These are phyloP conservation scores for Lasiosphaeria miniovina DNA, from an alignment of 495 filamentous ascomycete species.

Conservation along the genomic window DNA sequence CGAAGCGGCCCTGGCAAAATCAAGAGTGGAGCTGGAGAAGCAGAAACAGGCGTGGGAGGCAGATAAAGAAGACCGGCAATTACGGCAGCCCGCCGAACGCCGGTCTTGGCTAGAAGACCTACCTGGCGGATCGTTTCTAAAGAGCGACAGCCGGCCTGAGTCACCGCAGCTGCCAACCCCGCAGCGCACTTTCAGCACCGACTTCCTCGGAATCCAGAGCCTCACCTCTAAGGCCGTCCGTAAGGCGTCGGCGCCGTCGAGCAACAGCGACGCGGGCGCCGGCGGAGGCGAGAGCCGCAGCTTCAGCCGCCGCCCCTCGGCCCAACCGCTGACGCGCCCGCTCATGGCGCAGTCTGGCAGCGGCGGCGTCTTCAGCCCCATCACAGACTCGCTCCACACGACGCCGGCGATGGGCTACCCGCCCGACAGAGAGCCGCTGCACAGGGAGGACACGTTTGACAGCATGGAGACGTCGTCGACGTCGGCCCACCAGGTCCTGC, in stretches of 20 bases:
- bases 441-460: constrained; percentile 65
- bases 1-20: constrained; percentile 57
- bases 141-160: constrained; percentile 43
- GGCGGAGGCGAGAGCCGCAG: constrained; percentile 23
- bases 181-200: constrained; percentile 46
- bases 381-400: constrained; percentile 27
- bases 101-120: constrained; percentile 68
- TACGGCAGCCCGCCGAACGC: constrained; percentile 67
- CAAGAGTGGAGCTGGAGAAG: constrained; percentile 43
- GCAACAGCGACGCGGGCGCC: constrained; percentile 39
- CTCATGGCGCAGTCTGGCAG: constrained; percentile 12
- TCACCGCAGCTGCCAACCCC: constrained; percentile 43
- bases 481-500: constrained; percentile 70
- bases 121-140: constrained; percentile 32
- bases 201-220: constrained; percentile 43
- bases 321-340: constrained; percentile 33
- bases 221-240: constrained; percentile 38
- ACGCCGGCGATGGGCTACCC: constrained; percentile 50
- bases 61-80: constrained; percentile 60
- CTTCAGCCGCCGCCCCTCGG: constrained; percentile 37
- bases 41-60: constrained; percentile 61
- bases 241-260: constrained; percentile 45
- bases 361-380: constrained; percentile 35
- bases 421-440: constrained; percentile 55
- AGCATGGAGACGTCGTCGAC: constrained; percentile 50